Conservation (phyloP, 2,329 filamentous ascomycete genomes). For the Sporothrix brunneoviolacea region DNA sequence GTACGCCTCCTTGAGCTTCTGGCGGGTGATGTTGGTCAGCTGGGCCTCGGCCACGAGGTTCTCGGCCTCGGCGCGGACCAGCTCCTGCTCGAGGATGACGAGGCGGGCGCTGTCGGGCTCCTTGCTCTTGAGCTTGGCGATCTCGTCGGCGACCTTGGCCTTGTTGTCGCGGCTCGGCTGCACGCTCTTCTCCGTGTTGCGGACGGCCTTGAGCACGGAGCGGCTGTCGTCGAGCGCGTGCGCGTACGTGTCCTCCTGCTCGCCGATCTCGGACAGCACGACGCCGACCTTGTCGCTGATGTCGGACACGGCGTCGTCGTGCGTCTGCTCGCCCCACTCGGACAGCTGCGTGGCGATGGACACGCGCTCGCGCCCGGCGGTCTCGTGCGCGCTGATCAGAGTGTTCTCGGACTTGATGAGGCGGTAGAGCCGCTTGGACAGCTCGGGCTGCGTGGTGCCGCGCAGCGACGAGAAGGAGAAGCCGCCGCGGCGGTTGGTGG, state of each 20-base stretch:
- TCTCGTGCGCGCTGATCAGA: slow-evolving; percentile 76
- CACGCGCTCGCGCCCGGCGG: slow-evolving; percentile 75
- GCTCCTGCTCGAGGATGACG: slow-evolving; percentile 85
- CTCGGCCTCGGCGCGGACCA: slow-evolving; percentile 92
- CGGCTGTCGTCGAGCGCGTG: slow-evolving; percentile 83
- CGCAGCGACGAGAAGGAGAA: slow-evolving; percentile 86
- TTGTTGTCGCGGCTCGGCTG: slow-evolving; percentile 87
- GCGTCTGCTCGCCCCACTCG: slow-evolving; percentile 91
- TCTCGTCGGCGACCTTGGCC: slow-evolving; percentile 84
- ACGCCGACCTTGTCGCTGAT: slow-evolving; percentile 95
- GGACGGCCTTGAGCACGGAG: slow-evolving; percentile 76
- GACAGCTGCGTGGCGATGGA: slow-evolving; percentile 85
- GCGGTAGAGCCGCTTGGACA: slow-evolving; percentile 80
- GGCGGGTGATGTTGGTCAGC: slow-evolving; percentile 88
- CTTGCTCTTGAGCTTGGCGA: slow-evolving; percentile 83
- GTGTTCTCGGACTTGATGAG: slow-evolving; percentile 95
- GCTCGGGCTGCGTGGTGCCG: slow-evolving; percentile 75
- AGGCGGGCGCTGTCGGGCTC: slow-evolving; percentile 79
- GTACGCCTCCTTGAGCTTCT: slow-evolving; percentile 94
- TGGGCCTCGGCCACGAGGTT: slow-evolving; percentile 94
- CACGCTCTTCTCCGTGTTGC: slow-evolving; percentile 92
- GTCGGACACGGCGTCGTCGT: slow-evolving; percentile 80
- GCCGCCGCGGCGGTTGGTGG: slow-evolving; percentile 38
- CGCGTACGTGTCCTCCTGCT: slow-evolving; percentile 86
- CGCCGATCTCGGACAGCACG: slow-evolving; percentile 82